Percentiles rank a stretch among this genome's conserved stretches.
phyloP scores from a whole-genome alignment of 768 basidiomycete genomes.

The Tricholoma furcatifolium region DNA sequence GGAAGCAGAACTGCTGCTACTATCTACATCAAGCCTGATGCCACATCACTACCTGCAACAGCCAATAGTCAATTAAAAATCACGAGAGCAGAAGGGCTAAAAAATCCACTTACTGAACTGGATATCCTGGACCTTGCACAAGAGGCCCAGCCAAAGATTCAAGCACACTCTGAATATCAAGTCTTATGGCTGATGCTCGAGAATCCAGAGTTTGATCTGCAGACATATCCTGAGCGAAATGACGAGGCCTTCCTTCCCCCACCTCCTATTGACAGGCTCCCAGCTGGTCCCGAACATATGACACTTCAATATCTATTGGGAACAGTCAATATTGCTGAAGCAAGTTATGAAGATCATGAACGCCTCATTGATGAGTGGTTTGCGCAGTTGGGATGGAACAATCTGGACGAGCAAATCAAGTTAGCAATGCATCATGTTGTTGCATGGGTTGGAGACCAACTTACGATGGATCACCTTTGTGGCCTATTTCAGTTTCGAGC shows the following conservation, averaged over 20 bases:
- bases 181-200: conserved; percentile 27
- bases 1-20: conserved; percentile 35
- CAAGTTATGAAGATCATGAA: conserved; percentile 37
- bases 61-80: conserved; percentile 21
- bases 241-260: conserved; percentile 16
- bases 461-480: conserved; percentile 36
- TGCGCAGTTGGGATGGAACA: conserved; percentile 23
- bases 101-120: conserved; percentile 19
- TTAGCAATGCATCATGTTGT: conserved; percentile 24
- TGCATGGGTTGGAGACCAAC: conserved; percentile 34
- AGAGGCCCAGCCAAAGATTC: conserved; percentile 12
- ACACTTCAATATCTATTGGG: conserved; percentile 35
- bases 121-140: conserved; percentile 22
- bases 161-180: conserved; percentile 12
- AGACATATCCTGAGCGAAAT: conserved; percentile 21
- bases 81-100: conserved; percentile 17
- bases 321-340: conserved; percentile 34
- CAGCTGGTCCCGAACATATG: conserved; percentile 22
- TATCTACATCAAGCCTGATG: conserved; percentile 28
- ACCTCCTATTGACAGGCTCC: conserved; percentile 23
- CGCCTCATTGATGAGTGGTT: conserved; percentile 31
- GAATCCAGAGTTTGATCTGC: conserved; percentile 27
- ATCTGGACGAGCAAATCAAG: conserved; percentile 19
- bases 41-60: conserved; percentile 8
- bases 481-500: conserved; percentile 32